Conservation (phyloP, 805 yeast species). For the Ogataea philodendri region DNA sequence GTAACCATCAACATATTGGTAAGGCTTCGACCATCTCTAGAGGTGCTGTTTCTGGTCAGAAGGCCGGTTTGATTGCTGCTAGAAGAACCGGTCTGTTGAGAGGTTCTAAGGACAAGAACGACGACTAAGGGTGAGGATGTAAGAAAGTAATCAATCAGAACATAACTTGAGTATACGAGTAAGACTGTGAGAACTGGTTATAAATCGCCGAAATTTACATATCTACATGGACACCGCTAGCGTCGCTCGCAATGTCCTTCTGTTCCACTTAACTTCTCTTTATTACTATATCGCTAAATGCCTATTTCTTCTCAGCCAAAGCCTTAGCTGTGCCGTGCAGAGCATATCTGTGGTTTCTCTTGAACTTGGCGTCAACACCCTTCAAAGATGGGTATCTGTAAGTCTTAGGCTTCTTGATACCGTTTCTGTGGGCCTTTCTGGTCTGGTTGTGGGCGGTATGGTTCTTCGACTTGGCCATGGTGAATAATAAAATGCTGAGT, state of each 20-base stretch:
- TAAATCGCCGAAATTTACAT: too few species aligned
- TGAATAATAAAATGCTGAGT: conserved; percentile 32
- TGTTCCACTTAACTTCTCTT: too few species aligned
- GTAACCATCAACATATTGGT: conserved; percentile 99
- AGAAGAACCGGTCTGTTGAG: conserved; percentile 99
- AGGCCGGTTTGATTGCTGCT: conserved; percentile 99
- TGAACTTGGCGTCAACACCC: conserved; percentile 99
- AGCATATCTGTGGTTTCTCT: conserved; percentile 99
- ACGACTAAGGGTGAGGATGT: conserved; percentile 25
- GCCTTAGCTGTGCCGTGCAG: conserved; percentile 96
- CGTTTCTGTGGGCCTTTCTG: conserved; percentile 99
- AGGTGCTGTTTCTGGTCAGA: conserved; percentile 99
- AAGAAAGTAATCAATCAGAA: conserved; percentile 16
- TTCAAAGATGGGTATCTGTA: conserved; percentile 97
- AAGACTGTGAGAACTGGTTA: too few species aligned
- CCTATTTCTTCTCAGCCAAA: conserved; percentile 58
- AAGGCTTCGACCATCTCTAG: conserved; percentile 99
- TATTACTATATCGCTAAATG: conserved; percentile 6
- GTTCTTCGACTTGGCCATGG: conserved; percentile 98
- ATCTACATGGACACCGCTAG: too few species aligned
- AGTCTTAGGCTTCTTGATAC: conserved; percentile 99
- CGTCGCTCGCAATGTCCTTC: too few species aligned
- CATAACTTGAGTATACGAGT: neutral
- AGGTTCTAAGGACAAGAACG: conserved; percentile 82
- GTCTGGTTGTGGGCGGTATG: conserved; percentile 99